Base-by-base conservation (phyloP, 2,329 filamentous ascomycete species). In the Seiridium cupressi region DNA sequence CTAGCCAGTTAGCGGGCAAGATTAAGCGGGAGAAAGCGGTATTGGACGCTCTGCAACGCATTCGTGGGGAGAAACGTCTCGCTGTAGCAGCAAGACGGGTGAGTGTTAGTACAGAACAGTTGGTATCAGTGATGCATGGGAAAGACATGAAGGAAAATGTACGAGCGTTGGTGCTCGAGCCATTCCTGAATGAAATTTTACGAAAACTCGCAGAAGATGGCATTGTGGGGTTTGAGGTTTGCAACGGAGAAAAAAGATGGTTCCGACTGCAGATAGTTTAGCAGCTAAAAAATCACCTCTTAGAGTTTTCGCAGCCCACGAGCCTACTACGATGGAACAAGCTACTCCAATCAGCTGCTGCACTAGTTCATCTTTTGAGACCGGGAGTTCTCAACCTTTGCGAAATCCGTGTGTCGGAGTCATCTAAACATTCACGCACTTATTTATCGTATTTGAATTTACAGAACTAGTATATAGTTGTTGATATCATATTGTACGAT, bases 1-100 rank as follows among this genome's bases (percentile, higher is more conserved):
- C 76, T 7, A 90, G 95, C 72, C 97, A 98, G 71, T 89, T 97
- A 63, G 72, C 79, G 62, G 92, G 96, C 76, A 84, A 93, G 40
- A 82, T 85, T 69, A 82, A 89, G 75, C 84, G 94, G 6, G 93
- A 97, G 74, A 81, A 87, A 32, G 90, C 96, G 72, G 85, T 95
- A 3, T 65, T 93, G 31, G 80, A 82, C 57, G 84, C 87, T 0
- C 73, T 96, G 13, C 8, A 44, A 13, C 34, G n/a, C 3, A 35
- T 35, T 34, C 6, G 35, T 9, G 9, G 38, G 32, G 42, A 47
- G 65, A 75, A 5, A 5, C 6, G 35, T 4, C 36, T 26, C 18
- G 18, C 18, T 26, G 18, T 26, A 26, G 18, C 18, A 26, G 18
- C 18, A 26, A 26, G 18, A 73, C 61, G 69, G 64, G 13, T 75